Conservation (phyloP, 2,329 filamentous ascomycete genomes). For the Colletotrichum endophyticum region DNA sequence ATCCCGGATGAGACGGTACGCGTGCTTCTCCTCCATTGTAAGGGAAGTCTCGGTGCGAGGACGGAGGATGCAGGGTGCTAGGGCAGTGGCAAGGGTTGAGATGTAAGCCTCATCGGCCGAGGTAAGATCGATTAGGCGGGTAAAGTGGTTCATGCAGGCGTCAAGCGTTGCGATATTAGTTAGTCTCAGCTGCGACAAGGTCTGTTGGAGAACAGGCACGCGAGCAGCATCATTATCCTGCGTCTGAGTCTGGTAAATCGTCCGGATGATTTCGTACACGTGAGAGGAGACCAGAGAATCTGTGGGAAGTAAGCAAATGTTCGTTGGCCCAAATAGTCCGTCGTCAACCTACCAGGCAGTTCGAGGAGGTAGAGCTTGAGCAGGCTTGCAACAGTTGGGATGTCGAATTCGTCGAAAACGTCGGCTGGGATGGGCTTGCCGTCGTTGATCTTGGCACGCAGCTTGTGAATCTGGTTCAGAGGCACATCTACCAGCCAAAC, state of each 20-base stretch:
- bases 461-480: conserved; percentile 80
- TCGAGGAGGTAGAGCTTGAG: conserved; percentile 95
- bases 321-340: neutral
- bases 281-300: conserved; percentile 98
- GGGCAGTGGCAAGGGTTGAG: conserved; percentile 70
- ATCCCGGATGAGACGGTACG: conserved; percentile 88
- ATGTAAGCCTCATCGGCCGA: conserved; percentile 92
- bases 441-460: conserved; percentile 84
- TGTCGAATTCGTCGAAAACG: conserved; percentile 84
- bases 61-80: conserved; percentile 87
- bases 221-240: conserved; percentile 80
- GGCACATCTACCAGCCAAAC: conserved; percentile 97
- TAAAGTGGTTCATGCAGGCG: conserved; percentile 97
- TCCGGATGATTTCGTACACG: conserved; percentile 98
- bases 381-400: conserved; percentile 90
- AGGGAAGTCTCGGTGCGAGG: conserved; percentile 87
- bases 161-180: conserved; percentile 99
- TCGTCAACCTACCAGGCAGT: conserved; percentile 73
- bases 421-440: conserved; percentile 81
- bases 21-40: conserved; percentile 94
- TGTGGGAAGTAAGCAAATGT: conserved; percentile 42
- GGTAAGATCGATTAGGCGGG: conserved; percentile 92
- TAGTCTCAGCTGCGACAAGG: conserved; percentile 89
- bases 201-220: conserved; percentile 91
- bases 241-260: conserved; percentile 78